These are phyloP conservation scores for Kwoniella shandongensis DNA, from an alignment of 768 basidiomycete species.

Conservation along the genomic window DNA sequence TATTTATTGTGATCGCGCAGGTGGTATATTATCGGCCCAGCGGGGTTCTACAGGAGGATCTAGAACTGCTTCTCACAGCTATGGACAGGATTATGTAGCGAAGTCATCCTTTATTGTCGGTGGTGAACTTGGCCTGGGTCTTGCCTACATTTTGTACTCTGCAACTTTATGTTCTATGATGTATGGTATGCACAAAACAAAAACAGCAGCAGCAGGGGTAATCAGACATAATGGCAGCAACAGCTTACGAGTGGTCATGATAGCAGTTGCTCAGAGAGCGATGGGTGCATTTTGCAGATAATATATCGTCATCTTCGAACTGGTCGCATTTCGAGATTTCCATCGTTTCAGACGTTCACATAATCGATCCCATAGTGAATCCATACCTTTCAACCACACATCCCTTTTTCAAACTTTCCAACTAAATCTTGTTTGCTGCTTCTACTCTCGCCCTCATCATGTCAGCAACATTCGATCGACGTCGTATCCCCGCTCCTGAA, in stretches of 20 bases:
- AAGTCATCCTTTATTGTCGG: conserved; percentile 8
- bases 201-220: no score
- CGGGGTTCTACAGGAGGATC: conserved; percentile 42
- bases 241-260: no score
- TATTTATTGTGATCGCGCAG: conserved; percentile 37
- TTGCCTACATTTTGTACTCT: conserved; percentile 31
- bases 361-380: no score
- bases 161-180: background rate
- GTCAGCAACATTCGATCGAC: conserved; percentile 64
- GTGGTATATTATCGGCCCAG: conserved; percentile 12
- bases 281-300: no score
- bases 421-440: no score
- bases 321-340: no score
- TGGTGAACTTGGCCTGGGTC: conserved; percentile 37
- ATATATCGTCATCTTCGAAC: no score
- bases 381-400: no score
- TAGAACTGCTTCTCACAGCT: conserved; percentile 25
- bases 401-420: no score
- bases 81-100: conserved; percentile 41
- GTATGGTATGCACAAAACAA: background rate
- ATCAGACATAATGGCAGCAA: background rate
- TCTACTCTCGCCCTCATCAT: no score
- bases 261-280: no score
- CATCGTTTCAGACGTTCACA: no score
- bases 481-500: conserved; percentile 88